Evolutionary conservation across 441 rosid genomes (phyloP).

Genomic region (Geranium incanum): DNA sequence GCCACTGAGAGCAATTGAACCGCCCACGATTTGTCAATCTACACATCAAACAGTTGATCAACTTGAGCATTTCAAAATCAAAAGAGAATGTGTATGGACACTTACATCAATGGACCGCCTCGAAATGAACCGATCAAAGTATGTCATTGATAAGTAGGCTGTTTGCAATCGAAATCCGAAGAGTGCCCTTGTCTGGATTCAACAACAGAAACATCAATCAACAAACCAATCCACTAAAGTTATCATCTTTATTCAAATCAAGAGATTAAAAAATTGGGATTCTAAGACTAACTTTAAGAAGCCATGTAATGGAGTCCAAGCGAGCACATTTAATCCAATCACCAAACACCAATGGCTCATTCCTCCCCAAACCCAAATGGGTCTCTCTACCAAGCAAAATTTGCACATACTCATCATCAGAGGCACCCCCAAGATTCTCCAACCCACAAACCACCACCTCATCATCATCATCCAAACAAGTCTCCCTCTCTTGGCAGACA

Average conservation of each 20-base stretch:
- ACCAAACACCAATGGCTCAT: conserved; percentile 23
- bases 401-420: conserved; percentile 29
- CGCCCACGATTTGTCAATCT: conserved; percentile 41
- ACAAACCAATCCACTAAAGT: background rate
- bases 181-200: conserved; percentile 34
- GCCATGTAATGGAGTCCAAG: conserved; percentile 41
- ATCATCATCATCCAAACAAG: conserved; percentile 18
- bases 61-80: background rate
- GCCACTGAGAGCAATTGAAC: conserved; percentile 40
- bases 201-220: background rate
- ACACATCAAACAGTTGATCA: background rate
- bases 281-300: conserved; percentile 37
- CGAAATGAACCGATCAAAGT: conserved; percentile 53
- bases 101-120: conserved; percentile 39
- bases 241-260: background rate
- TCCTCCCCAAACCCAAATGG: conserved; percentile 23
- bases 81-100: background rate
- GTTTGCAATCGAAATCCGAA: conserved; percentile 43
- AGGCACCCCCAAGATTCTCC: background rate
- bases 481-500: conserved; percentile 32
- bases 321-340: conserved; percentile 34
- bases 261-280: background rate
- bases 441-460: conserved; percentile 3
- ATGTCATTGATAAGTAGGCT: conserved; percentile 40
- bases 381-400: conserved; percentile 36